Conservation (phyloP, 176 grass and related monocot species). For the Tillandsia leiboldiana region DNA sequence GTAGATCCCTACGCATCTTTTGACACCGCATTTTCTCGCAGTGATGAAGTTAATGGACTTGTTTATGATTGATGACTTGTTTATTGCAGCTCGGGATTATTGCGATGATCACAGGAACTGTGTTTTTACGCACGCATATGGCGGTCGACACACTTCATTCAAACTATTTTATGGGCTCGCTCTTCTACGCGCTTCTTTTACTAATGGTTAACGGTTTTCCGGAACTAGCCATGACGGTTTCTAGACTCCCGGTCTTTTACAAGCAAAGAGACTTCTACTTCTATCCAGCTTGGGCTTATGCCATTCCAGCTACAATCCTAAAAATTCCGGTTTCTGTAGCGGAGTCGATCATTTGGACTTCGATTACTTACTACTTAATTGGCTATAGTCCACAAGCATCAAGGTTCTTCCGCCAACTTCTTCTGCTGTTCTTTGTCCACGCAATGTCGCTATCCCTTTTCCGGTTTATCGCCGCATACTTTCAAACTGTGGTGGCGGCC, state of each 20-base stretch:
- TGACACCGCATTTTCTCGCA: background rate
- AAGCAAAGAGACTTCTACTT: constrained; percentile 71
- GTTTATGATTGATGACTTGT: background rate
- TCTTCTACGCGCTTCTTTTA: constrained; percentile 56
- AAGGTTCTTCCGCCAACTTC: constrained; percentile 55
- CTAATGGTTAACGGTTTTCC: constrained; percentile 69
- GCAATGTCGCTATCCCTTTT: constrained; percentile 44
- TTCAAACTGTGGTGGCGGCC: constrained; percentile 36
- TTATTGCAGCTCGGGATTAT: constrained; percentile 41
- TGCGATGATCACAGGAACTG: constrained; percentile 46
- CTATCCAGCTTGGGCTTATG: constrained; percentile 85
- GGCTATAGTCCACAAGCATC: constrained; percentile 56
- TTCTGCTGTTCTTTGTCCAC: constrained; percentile 50
- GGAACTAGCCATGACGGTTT: constrained; percentile 55
- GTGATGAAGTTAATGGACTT: background rate
- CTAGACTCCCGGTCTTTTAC: constrained; percentile 63
- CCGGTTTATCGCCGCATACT: constrained; percentile 46
- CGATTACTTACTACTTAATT: constrained; percentile 75
- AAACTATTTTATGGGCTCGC: constrained; percentile 67
- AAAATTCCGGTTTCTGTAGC: constrained; percentile 67
- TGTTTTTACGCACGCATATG: constrained; percentile 57
- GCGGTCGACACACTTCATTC: constrained; percentile 36
- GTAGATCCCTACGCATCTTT: background rate
- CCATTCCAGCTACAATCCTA: constrained; percentile 53
- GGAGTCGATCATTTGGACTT: constrained; percentile 60